A percentile compares a stretch with the other conserved stretches of the same genome.
Conservation (phyloP, 768 basidiomycete species). For the Hygrophoropsis aurantiaca region DNA sequence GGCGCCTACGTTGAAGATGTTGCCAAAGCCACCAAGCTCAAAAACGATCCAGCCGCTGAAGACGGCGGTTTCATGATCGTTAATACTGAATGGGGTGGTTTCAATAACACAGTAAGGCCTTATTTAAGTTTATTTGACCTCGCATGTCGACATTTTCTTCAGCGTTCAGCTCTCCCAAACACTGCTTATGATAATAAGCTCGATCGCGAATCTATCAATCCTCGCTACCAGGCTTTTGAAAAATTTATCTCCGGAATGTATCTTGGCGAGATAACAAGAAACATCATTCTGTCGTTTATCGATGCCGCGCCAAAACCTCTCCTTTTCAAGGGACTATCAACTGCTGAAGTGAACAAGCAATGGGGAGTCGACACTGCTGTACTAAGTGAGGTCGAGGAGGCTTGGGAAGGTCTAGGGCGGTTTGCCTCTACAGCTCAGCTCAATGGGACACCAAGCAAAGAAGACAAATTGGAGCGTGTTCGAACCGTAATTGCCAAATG, state of each 20-base stretch:
- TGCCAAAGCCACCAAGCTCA: constrained; percentile 81
- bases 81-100: constrained; percentile 98
- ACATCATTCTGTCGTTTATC: constrained; percentile 78
- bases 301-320: constrained; percentile 70
- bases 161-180: constrained; percentile 82
- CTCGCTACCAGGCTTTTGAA: constrained; percentile 89
- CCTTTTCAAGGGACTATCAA: constrained; percentile 81
- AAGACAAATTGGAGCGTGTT: constrained; percentile 50
- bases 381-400: constrained; percentile 79
- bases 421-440: constrained; percentile 21
- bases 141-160: no score
- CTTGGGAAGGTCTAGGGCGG: constrained; percentile 56
- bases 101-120: constrained; percentile 84
- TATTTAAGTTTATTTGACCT: neutral
- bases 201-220: constrained; percentile 94
- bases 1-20: constrained; percentile 94
- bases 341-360: constrained; percentile 74
- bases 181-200: constrained; percentile 91
- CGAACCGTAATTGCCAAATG: constrained; percentile 60
- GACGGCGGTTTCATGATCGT: constrained; percentile 85
- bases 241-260: constrained; percentile 99
- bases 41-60: constrained; percentile 55
- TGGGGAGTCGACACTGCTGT: constrained; percentile 96
- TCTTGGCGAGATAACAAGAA: constrained; percentile 90
- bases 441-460: constrained; percentile 2